Conservation (phyloP, 169 alveolate species). For the Babesia ovis region DNA sequence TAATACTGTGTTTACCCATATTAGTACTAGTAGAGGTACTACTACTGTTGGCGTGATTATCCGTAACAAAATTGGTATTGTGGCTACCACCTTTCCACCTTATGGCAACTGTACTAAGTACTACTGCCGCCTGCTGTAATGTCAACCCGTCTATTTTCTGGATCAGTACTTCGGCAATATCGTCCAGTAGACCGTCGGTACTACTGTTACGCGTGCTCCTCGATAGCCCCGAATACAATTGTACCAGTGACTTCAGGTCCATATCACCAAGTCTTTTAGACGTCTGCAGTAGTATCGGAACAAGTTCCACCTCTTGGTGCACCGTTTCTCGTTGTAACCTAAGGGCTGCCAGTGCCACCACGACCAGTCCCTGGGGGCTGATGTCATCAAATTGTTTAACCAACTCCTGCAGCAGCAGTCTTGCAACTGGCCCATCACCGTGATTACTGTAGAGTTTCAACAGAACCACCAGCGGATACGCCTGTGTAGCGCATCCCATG, state of each 20-base stretch:
- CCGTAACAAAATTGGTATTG: too few species aligned
- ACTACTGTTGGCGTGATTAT: too few species aligned
- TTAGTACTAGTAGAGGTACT: too few species aligned
- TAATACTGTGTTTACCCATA: too few species aligned
- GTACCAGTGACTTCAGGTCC: slow-evolving; percentile 44
- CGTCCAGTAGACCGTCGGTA: neutral
- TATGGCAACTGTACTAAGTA: slow-evolving; percentile 2
- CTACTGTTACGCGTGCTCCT: neutral
- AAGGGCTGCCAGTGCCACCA: too few species aligned
- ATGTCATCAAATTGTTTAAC: neutral
- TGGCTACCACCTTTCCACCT: too few species aligned
- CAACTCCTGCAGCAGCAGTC: slow-evolving; percentile 12
- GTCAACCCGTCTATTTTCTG: neutral
- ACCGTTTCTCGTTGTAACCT: too few species aligned
- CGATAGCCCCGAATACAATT: slow-evolving; percentile 17
- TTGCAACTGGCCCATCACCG: slow-evolving; percentile 29
- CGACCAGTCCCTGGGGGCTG: slow-evolving; percentile 38
- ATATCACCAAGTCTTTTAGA: slow-evolving; percentile 16
- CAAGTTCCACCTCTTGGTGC: too few species aligned
- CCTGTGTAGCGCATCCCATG: slow-evolving; percentile 23
- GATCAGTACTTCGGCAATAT: neutral
- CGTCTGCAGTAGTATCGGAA: slow-evolving; percentile 7
- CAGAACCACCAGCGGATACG: slow-evolving; percentile 55
- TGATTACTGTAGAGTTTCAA: slow-evolving; percentile 1
- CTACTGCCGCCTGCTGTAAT: slow-evolving; percentile 6